Evolutionary conservation across 2,329 filamentous ascomycete genomes (phyloP), one percentile per base, ranked within the genome.

Genomic region (Zasmidium cellare): DNA sequence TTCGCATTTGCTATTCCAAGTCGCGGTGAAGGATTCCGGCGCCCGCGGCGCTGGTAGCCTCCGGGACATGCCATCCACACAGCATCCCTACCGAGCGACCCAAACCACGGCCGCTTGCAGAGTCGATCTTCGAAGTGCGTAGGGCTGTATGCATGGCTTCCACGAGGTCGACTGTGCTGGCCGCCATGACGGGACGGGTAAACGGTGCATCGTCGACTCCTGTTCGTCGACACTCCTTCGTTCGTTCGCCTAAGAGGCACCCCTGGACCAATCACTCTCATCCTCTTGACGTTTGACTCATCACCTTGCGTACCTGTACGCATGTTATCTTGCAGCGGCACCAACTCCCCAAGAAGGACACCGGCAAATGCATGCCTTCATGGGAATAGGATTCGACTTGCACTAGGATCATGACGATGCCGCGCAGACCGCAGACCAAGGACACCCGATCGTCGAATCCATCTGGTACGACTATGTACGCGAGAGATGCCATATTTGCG

Each of bases 1-100:
- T 28, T 41, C 46, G 18, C 24, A 31, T 38, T 47, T 55, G 53
- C 53, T 55, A 55, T 55, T 55, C n/a, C 46, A 35, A 55, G 31
- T 57, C 55, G 53, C 60, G 52, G 51, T 60, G 60, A 60, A 60
- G 60, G 57, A 63, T 63, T 19, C 57, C 48, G 55, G 28, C 22
- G 46, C 49, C 41, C 49, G 28, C 48, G 44, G 53, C 55, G 44
- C 52, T 51, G 46, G 47, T 55, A 50, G 28, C 23, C 45, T 20
- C 50, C 56, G 31, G 53, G 48, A 55, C 25, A 22, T 44, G 24
- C 56, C 55, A 38, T 46, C 53, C 58, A 57, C 58, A 41, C 24
- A 50, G 55, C 61, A 63, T 24, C 53, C 53, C 53, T 50, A 22
- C 19, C 23, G 20, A 2, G 3, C 12, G 28, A 20, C 46, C 22